phyloP scores from a whole-genome alignment of 2,329 filamentous ascomycete genomes.

The Didymella exigua region DNA sequence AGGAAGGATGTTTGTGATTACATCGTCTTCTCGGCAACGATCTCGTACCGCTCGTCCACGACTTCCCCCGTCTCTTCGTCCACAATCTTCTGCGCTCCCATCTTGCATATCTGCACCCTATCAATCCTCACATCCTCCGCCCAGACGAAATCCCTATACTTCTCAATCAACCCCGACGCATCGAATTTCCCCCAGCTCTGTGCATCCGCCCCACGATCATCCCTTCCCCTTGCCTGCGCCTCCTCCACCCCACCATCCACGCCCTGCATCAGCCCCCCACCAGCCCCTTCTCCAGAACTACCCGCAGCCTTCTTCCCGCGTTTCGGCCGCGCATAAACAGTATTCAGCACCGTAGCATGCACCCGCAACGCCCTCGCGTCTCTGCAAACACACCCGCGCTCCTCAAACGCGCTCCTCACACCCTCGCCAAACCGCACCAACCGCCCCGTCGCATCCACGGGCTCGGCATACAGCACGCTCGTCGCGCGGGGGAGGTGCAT shows the following conservation, averaged over 20 bases:
- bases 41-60: conserved; percentile 59
- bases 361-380: conserved; percentile 71
- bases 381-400: conserved; percentile 61
- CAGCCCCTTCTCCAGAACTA: not conserved
- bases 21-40: conserved; percentile 49
- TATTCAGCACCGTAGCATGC: conserved; percentile 87
- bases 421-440: conserved; percentile 64
- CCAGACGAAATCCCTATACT: conserved; percentile 72
- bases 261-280: not conserved
- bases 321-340: conserved; percentile 69
- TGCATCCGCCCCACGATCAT: conserved; percentile 12
- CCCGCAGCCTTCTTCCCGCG: conserved; percentile 30
- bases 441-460: conserved; percentile 59
- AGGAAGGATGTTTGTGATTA: not conserved
- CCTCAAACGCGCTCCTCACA: conserved; percentile 61
- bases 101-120: conserved; percentile 77
- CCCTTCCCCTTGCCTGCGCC: conserved; percentile 1
- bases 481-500: conserved; percentile 63
- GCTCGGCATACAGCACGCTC: conserved; percentile 62
- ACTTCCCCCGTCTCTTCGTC: conserved; percentile 52
- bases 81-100: conserved; percentile 76
- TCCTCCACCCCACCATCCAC: conserved; percentile 10
- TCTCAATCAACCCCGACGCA: conserved; percentile 52
- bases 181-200: conserved; percentile 50
- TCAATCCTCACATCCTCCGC: conserved; percentile 70